Evolutionary conservation across 2,329 filamentous ascomycete genomes (phyloP), one percentile per base, ranked within the genome.

Genomic region (Xylariaceae sp.): DNA sequence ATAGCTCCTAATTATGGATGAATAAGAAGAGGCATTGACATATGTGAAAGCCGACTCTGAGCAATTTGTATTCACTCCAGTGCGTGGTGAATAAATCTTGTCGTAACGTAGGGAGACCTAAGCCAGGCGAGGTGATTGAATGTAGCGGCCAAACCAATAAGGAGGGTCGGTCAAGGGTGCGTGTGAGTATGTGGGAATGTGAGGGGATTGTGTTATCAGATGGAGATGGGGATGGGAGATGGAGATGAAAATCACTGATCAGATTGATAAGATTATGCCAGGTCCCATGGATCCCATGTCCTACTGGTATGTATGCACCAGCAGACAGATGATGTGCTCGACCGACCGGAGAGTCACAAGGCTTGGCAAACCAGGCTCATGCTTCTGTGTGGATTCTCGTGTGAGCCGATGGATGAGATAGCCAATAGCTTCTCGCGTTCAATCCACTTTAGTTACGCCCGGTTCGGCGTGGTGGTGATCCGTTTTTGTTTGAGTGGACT

Each of bases 261-360:
- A 71, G 71, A 73, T 73, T 73, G 71, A 73, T 73, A 72, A 73
- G 71, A 73, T 73, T 72, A 73, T 65, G 63, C 58, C 64, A 64
- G 64, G 62, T 50, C 54, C 64, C 57, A 36, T 36, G 16, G n/a
- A 28, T 12, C 29, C 46, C 24, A 46, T 58, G 36, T 12, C 7
- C 6, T 9, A 16, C 6, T 9, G 8, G 7, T 12, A 31, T 31
- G 7, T 7, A 31, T 7, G 28, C 12, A 6, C 12, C 28, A 31
- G 28, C 28, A 31, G 28, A 7, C 28, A 31, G 7, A 31, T 12
- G 12, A 16, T 36, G 33, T 6, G 6, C 33, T 17, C 37, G 16
- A 36, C 33, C 33, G 16, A 36, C 33, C 33, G 16, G 33, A 36
- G 33, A 36, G n/a, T 36, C 33, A 36, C 33, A n/a, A n/a, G 16